phyloP scores from a whole-genome alignment of 352 stramenopile species.

The Chloridella minuta region DNA sequence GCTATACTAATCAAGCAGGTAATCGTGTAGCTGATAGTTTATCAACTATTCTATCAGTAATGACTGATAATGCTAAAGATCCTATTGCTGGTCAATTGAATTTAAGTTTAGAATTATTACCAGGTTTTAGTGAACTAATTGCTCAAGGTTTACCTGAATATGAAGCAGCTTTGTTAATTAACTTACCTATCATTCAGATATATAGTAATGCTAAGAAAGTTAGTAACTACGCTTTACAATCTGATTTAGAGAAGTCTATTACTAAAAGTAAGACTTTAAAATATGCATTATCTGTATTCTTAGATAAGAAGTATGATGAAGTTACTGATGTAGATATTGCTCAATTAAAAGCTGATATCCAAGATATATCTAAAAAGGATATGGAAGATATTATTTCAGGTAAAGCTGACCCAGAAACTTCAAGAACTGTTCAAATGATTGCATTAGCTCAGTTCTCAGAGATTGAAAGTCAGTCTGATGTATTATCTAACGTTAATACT shows the following conservation, averaged over 20 bases:
- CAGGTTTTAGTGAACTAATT: too few species aligned
- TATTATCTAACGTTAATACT: not conserved
- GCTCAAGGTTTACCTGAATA: too few species aligned
- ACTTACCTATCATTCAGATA: too few species aligned
- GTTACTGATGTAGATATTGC: not conserved
- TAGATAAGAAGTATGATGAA: not conserved
- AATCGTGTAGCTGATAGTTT: not conserved
- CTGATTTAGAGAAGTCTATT: not conserved
- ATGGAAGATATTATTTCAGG: slow-evolving; percentile 4
- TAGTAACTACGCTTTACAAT: too few species aligned
- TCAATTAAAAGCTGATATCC: slow-evolving; percentile 8
- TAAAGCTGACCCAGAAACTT: not conserved
- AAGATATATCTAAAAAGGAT: not conserved
- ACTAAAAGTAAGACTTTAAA: not conserved
- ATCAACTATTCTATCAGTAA: too few species aligned
- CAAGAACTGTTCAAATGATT: not conserved
- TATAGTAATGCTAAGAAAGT: too few species aligned
- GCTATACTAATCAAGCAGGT: not conserved
- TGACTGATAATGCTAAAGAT: too few species aligned
- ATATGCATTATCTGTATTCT: not conserved
- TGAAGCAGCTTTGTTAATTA: too few species aligned
- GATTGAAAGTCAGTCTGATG: not conserved
- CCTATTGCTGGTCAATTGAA: too few species aligned
- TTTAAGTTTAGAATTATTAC: too few species aligned
- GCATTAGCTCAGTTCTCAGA: not conserved